Percentiles rank a stretch among this genome's conserved stretches.
These are phyloP conservation scores for Yamadazyma blattariae DNA, from an alignment of 1,139 yeast species.

Conservation along the genomic window DNA sequence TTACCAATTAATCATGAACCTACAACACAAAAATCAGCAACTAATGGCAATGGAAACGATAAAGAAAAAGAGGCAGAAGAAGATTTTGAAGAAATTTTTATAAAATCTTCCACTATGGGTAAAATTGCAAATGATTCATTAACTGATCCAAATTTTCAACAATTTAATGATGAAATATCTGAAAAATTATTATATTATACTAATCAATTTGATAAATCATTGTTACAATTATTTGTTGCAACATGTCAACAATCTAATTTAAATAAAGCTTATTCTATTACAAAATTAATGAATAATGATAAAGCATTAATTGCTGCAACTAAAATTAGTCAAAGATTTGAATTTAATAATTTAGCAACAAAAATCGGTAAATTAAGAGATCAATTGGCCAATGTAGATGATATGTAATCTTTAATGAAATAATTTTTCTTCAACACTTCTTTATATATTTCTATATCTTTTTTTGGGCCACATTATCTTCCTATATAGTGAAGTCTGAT, in stretches of 20 bases:
- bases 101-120: constrained; percentile 49
- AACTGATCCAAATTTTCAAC: constrained; percentile 36
- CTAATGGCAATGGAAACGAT: constrained; percentile 14
- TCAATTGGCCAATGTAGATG: constrained; percentile 26
- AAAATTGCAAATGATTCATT: constrained; percentile 45
- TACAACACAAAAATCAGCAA: constrained; percentile 5
- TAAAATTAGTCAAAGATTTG: constrained; percentile 80
- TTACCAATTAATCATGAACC: constrained; percentile 50
- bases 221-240: constrained; percentile 71
- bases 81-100: constrained; percentile 42
- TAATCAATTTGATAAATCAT: constrained; percentile 63
- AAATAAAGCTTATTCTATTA: constrained; percentile 69
- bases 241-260: constrained; percentile 69
- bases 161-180: constrained; percentile 37
- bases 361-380: constrained; percentile 69
- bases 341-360: constrained; percentile 60
- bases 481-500: too few species aligned
- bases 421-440: too few species aligned
- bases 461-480: too few species aligned
- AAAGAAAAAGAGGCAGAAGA: constrained; percentile 29
- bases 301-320: constrained; percentile 82
- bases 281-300: constrained; percentile 66
- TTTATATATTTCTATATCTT: too few species aligned
- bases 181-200: constrained; percentile 52
- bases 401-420: too few species aligned